A percentile compares a stretch with the other conserved stretches of the same genome.
phyloP scores from a whole-genome alignment of 768 basidiomycete genomes.

The Podaxis rugospora region DNA sequence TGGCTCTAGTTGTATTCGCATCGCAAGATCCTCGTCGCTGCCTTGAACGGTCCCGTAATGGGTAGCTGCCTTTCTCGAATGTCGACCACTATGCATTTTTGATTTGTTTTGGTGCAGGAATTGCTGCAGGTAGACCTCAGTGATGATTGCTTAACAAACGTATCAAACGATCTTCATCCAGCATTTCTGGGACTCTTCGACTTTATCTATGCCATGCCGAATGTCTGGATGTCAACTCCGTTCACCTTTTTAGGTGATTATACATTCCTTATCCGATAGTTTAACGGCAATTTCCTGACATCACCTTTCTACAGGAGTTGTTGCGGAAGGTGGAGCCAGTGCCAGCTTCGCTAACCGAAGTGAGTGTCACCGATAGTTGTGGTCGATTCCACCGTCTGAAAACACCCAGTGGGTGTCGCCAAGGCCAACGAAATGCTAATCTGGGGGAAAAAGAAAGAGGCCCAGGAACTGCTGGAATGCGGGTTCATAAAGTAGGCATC shows the following conservation, averaged over 20 bases:
- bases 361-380: slow-evolving; percentile 23
- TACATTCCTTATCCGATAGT: neutral
- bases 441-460: slow-evolving; percentile 62
- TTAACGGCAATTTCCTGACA: neutral
- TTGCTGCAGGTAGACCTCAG: slow-evolving; percentile 49
- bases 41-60: slow-evolving; percentile 73
- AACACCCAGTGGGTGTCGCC: slow-evolving; percentile 53
- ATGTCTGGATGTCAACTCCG: slow-evolving; percentile 58
- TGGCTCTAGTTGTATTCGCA: slow-evolving; percentile 56
- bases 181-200: slow-evolving; percentile 72
- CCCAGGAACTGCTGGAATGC: slow-evolving; percentile 51
- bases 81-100: neutral
- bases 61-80: slow-evolving; percentile 33
- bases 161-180: slow-evolving; percentile 16
- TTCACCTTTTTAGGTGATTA: slow-evolving; percentile 59
- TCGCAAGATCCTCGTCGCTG: slow-evolving; percentile 65
- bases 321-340: slow-evolving; percentile 66
- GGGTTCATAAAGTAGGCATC: slow-evolving; percentile 67
- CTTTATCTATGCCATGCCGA: slow-evolving; percentile 64
- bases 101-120: slow-evolving; percentile 34
- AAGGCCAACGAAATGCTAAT: slow-evolving; percentile 70
- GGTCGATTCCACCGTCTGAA: neutral
- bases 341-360: slow-evolving; percentile 65
- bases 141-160: neutral
- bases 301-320: slow-evolving; percentile 41